phyloP scores from a whole-genome alignment of 2,329 filamentous ascomycete species.

The Sporothrix phasma region DNA sequence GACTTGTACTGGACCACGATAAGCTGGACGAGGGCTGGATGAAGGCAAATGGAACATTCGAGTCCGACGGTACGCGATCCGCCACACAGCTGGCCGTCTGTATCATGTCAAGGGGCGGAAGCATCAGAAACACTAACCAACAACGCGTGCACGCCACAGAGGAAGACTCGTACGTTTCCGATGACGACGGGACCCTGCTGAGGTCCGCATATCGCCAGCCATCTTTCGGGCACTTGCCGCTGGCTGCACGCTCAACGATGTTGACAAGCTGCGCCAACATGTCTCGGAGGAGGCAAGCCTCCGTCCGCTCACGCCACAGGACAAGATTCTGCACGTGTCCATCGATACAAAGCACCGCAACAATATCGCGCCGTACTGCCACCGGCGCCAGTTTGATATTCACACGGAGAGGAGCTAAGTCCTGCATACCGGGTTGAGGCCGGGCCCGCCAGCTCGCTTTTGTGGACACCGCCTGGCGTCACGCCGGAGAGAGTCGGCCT shows the following conservation, averaged over 20 bases:
- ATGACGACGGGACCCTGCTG: constrained; percentile 31
- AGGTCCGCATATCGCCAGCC: constrained; percentile 20
- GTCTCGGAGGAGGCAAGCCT: background rate
- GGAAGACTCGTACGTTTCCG: constrained; percentile 26
- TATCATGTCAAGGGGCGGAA: background rate
- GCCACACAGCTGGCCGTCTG: background rate
- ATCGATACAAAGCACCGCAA: constrained; percentile 6
- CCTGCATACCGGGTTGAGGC: constrained; percentile 17
- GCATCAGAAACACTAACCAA: background rate
- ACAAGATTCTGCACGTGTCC: constrained; percentile 15
- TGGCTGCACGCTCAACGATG: constrained; percentile 16
- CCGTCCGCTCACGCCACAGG: constrained; percentile 13
- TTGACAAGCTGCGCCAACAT: background rate
- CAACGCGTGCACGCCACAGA: background rate
- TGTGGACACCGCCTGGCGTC: constrained; percentile 17
- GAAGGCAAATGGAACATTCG: constrained; percentile 11
- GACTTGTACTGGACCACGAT: constrained; percentile 7
- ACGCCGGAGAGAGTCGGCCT: constrained; percentile 19
- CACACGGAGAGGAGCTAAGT: constrained; percentile 18
- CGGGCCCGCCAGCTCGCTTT: constrained; percentile 1
- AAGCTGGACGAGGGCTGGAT: constrained; percentile 13
- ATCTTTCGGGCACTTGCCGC: constrained; percentile 16
- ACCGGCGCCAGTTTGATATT: constrained; percentile 23
- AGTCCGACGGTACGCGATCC: background rate
- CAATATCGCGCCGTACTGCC: constrained; percentile 1